A percentile compares a stretch with the other conserved stretches of the same genome.
phyloP scores from a whole-genome alignment of 148 eudicot species.

The Mesembryanthemum crystallinum region DNA sequence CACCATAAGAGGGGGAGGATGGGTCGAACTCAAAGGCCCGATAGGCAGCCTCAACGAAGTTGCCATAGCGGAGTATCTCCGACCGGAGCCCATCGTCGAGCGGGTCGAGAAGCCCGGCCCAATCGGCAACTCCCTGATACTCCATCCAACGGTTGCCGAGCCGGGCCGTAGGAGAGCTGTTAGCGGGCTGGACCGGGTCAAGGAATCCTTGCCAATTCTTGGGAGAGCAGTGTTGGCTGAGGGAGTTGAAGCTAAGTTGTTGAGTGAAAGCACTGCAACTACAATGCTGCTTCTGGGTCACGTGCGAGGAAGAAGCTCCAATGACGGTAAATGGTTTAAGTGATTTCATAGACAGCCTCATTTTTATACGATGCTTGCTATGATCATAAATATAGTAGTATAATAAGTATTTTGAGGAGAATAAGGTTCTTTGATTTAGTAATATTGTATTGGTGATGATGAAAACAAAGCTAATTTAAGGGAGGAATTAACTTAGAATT shows the following conservation, averaged over 20 bases:
- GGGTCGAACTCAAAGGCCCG: slow-evolving; percentile 64
- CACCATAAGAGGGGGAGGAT: slow-evolving; percentile 42
- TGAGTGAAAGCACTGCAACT: slow-evolving; percentile 7
- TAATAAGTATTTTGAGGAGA: too few relatives aligned
- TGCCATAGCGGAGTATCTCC: slow-evolving; percentile 77
- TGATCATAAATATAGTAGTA: too few relatives aligned
- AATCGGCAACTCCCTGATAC: slow-evolving; percentile 59
- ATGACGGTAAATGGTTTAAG: neutral
- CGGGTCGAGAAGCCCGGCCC: slow-evolving; percentile 89
- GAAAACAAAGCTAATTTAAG: too few relatives aligned
- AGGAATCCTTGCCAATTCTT: neutral
- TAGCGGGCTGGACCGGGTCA: slow-evolving; percentile 1
- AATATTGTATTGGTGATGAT: too few relatives aligned
- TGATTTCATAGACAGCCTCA: slow-evolving; percentile 25
- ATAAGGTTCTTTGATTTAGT: neutral
- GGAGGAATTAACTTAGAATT: too few relatives aligned
- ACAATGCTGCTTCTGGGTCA: slow-evolving; percentile 11
- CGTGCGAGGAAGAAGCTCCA: slow-evolving; percentile 3
- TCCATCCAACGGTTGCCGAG: slow-evolving; percentile 60
- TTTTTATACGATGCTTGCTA: neutral
- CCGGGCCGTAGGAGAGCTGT: neutral
- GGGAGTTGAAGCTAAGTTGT: slow-evolving; percentile 12
- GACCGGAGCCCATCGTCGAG: slow-evolving; percentile 52
- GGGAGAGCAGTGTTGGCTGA: neutral
- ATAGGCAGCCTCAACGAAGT: slow-evolving; percentile 71